Percentiles rank a stretch among this genome's conserved stretches.
These are phyloP conservation scores for Hypoxylon rubiginosum DNA, from an alignment of 2,329 filamentous ascomycete genomes.

Conservation along the genomic window DNA sequence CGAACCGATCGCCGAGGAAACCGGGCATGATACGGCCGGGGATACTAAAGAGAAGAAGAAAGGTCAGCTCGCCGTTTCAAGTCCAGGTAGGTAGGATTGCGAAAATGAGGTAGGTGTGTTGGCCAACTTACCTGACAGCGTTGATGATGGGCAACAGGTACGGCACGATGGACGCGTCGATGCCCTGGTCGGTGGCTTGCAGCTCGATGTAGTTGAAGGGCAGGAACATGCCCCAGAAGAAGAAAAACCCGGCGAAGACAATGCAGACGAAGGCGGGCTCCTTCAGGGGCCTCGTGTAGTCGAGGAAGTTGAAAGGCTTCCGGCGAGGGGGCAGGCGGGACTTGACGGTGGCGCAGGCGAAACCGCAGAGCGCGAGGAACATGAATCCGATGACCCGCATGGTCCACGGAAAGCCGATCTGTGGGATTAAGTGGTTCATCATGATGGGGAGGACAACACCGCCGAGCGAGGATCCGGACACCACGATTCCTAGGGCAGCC, in stretches of 20 bases:
- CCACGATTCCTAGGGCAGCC: slow-evolving; percentile 62
- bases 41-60: slow-evolving; percentile 54
- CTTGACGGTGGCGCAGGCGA: slow-evolving; percentile 52
- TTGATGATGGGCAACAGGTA: slow-evolving; percentile 71
- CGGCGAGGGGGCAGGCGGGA: slow-evolving; percentile 53
- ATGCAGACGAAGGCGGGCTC: slow-evolving; percentile 62
- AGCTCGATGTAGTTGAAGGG: slow-evolving; percentile 67
- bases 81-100: background rate
- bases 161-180: slow-evolving; percentile 57
- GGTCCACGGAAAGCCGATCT: slow-evolving; percentile 59
- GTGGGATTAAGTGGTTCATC: slow-evolving; percentile 63
- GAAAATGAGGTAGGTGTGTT: background rate
- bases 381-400: slow-evolving; percentile 56
- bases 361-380: slow-evolving; percentile 52
- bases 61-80: slow-evolving; percentile 5
- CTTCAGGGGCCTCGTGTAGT: slow-evolving; percentile 62
- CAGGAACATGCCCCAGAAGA: slow-evolving; percentile 68
- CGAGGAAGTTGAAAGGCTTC: slow-evolving; percentile 59
- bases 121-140: slow-evolving; percentile 59
- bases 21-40: slow-evolving; percentile 66
- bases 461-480: slow-evolving; percentile 64
- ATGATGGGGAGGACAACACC: slow-evolving; percentile 71
- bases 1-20: slow-evolving; percentile 58
- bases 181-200: slow-evolving; percentile 61
- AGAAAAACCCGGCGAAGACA: slow-evolving; percentile 63